Percentiles rank a stretch among this genome's conserved stretches.
Evolutionary conservation across 257 asterid species (phyloP).

Genomic region (Scutellaria minor): DNA sequence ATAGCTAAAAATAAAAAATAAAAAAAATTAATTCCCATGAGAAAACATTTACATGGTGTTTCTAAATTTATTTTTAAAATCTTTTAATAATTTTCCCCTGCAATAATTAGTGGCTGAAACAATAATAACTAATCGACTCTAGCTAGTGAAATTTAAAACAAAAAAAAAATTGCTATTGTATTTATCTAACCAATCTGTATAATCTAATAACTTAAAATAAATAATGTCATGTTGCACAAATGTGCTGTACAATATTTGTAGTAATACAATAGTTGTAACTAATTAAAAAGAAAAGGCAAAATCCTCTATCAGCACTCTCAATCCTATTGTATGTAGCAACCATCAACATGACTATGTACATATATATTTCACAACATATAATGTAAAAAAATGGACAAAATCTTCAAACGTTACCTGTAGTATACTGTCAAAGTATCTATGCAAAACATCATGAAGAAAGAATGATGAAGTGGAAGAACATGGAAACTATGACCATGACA

Average conservation of each 20-base stretch:
- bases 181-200: background rate
- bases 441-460: conserved; percentile 46
- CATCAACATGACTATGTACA: conserved; percentile 28
- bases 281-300: background rate
- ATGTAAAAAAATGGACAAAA: conserved; percentile 11
- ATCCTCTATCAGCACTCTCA: conserved; percentile 20
- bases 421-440: conserved; percentile 3
- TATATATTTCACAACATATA: background rate
- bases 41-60: too few relatives aligned
- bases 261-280: background rate
- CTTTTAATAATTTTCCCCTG: too few relatives aligned
- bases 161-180: too few relatives aligned
- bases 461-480: conserved; percentile 49
- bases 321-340: background rate
- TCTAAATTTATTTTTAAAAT: too few relatives aligned
- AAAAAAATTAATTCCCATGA: too few relatives aligned
- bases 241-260: conserved; percentile 11
- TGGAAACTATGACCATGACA: conserved; percentile 44
- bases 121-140: too few relatives aligned
- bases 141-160: too few relatives aligned
- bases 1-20: too few relatives aligned
- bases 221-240: conserved; percentile 6
- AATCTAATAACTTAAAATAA: background rate
- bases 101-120: too few relatives aligned
- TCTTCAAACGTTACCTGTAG: conserved; percentile 32